Conservation (phyloP, 2,329 filamentous ascomycete genomes). For the Beauveria brongniartii region DNA sequence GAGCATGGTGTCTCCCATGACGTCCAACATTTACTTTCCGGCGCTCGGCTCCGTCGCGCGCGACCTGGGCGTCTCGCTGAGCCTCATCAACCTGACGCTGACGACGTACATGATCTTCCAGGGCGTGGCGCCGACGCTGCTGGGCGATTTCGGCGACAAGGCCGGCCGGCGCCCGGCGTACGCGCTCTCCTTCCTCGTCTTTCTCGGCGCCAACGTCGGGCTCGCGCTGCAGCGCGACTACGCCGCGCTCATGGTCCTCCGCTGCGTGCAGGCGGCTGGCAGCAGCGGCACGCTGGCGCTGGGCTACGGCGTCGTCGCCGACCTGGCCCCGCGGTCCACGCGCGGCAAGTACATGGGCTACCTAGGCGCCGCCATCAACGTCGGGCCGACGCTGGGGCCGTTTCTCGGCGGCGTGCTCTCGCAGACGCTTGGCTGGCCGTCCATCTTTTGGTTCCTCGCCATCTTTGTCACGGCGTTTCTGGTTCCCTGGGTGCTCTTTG, state of each 20-base stretch:
- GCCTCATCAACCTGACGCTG: constrained; percentile 40
- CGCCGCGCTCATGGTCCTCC: constrained; percentile 49
- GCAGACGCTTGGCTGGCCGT: constrained; percentile 58
- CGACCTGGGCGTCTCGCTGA: constrained; percentile 30
- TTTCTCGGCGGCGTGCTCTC: constrained; percentile 57
- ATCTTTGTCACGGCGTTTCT: constrained; percentile 45
- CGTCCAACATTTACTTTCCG: constrained; percentile 49
- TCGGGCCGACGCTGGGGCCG: constrained; percentile 48
- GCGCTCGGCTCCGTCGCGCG: constrained; percentile 31
- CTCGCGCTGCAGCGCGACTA: constrained; percentile 51
- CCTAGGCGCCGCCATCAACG: constrained; percentile 49
- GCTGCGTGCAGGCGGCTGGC: constrained; percentile 55
- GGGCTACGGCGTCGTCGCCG: constrained; percentile 62
- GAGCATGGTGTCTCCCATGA: constrained; percentile 49
- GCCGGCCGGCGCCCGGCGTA: constrained; percentile 55
- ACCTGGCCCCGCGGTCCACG: constrained; percentile 60
- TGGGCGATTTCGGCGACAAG: constrained; percentile 54
- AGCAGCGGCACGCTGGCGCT: constrained; percentile 65
- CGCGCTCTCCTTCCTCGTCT: constrained; percentile 48
- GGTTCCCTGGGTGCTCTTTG: constrained; percentile 44
- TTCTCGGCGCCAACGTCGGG: constrained; percentile 50
- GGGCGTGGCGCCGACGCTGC: constrained; percentile 51
- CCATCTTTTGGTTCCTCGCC: constrained; percentile 61
- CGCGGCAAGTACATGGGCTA: constrained; percentile 66
- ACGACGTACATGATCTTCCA: constrained; percentile 60